Evolutionary conservation across 495 filamentous ascomycete genomes (phyloP).

Genomic region (Tuber microsphaerosporum): DNA sequence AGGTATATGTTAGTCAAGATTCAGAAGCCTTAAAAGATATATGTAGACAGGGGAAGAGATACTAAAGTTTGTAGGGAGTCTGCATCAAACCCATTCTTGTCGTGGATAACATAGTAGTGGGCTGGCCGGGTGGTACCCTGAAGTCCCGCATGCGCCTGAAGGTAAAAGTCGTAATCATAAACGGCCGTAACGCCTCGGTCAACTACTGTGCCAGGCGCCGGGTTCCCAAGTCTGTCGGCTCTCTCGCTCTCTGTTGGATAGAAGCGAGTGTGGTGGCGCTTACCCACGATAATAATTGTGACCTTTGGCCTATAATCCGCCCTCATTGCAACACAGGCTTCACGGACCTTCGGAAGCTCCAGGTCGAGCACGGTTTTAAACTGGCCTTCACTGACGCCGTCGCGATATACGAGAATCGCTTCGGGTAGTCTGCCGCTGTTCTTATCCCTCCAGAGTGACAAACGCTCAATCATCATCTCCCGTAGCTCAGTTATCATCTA

Average conservation of each 20-base stretch:
- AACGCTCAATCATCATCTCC: slow-evolving; percentile 53
- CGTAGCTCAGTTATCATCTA: slow-evolving; percentile 55
- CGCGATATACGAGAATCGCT: slow-evolving; percentile 79
- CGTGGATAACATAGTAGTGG: slow-evolving; percentile 69
- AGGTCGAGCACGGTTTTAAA: slow-evolving; percentile 32
- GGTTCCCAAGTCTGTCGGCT: slow-evolving; percentile 56
- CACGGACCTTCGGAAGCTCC: slow-evolving; percentile 50
- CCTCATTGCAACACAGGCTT: slow-evolving; percentile 52
- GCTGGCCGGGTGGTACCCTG: slow-evolving; percentile 77
- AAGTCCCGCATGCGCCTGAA: slow-evolving; percentile 76
- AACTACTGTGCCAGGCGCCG: slow-evolving; percentile 70
- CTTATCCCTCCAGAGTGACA: slow-evolving; percentile 56
- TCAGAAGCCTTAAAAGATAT: slow-evolving; percentile 9
- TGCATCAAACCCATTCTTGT: slow-evolving; percentile 50
- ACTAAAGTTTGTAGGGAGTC: slow-evolving; percentile 35
- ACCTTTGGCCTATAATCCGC: slow-evolving; percentile 50
- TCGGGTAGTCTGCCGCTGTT: slow-evolving; percentile 52
- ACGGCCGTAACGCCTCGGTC: slow-evolving; percentile 77
- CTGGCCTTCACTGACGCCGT: slow-evolving; percentile 73
- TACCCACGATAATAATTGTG: slow-evolving; percentile 64
- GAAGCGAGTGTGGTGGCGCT: slow-evolving; percentile 88
- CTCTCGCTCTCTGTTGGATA: slow-evolving; percentile 52
- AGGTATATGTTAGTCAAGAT: slow-evolving; percentile 2
- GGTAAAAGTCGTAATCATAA: slow-evolving; percentile 74
- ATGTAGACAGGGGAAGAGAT: not conserved